Evolutionary conservation across 805 yeast genomes (phyloP).

Genomic region (Suhomyces canberraensis): DNA sequence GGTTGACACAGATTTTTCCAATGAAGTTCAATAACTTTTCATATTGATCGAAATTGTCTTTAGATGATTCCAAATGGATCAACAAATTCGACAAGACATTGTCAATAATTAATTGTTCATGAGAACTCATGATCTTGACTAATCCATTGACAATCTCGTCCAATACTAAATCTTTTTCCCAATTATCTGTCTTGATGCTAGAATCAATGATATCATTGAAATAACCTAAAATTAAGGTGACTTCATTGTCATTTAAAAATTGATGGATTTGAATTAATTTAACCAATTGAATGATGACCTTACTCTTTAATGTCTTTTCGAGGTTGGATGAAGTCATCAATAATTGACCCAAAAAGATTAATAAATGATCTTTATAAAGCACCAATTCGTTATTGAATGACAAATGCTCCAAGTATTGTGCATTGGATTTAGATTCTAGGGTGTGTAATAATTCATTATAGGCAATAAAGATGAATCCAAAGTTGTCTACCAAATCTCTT

Average conservation of each 20-base stretch:
- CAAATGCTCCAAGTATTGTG: constrained; percentile 13
- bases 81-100: constrained; percentile 27
- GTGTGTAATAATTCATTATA: constrained; percentile 37
- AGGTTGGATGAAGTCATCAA: constrained; percentile 62
- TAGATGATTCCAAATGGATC: constrained; percentile 35
- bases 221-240: constrained; percentile 59
- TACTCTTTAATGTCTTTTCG: constrained; percentile 67
- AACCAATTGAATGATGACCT: constrained; percentile 63
- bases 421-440: constrained; percentile 11
- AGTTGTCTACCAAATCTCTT: constrained; percentile 54
- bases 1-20: constrained; percentile 35
- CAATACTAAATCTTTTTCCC: constrained; percentile 48
- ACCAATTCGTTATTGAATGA: constrained; percentile 34
- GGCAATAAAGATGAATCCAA: constrained; percentile 55
- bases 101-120: constrained; percentile 44
- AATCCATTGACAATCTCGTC: constrained; percentile 55
- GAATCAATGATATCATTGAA: constrained; percentile 53
- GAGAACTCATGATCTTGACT: constrained; percentile 43
- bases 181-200: constrained; percentile 19
- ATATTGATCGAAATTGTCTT: constrained; percentile 20
- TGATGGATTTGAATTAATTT: constrained; percentile 49
- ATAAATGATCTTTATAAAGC: constrained; percentile 59
- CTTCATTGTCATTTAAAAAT: constrained; percentile 53
- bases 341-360: constrained; percentile 65
- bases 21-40: constrained; percentile 18